phyloP scores from a whole-genome alignment of 306 rosid genomes.

The Pterocarpus santalinus region DNA sequence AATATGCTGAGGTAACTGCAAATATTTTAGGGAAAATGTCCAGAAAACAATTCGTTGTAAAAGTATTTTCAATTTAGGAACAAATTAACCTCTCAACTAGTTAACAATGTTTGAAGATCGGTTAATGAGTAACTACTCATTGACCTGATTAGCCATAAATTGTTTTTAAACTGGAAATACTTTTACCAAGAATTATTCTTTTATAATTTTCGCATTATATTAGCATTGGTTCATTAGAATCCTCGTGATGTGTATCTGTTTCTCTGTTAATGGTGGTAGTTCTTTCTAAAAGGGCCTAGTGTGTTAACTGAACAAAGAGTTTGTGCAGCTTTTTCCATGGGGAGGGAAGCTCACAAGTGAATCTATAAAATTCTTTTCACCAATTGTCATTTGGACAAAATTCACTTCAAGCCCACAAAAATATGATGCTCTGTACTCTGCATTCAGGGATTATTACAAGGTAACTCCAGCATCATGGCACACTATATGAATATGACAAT shows the following conservation, averaged over 20 bases:
- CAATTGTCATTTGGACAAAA: slow-evolving; percentile 96
- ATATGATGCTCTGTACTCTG: slow-evolving; percentile 71
- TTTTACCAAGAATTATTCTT: background rate
- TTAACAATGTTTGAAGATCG: background rate
- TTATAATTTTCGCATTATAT: slow-evolving; percentile 2
- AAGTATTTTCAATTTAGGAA: slow-evolving; percentile 27
- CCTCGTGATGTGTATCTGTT: background rate
- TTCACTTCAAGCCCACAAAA: slow-evolving; percentile 68
- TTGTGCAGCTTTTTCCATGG: slow-evolving; percentile 96
- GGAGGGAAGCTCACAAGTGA: slow-evolving; percentile 98
- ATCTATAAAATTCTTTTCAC: slow-evolving; percentile 84
- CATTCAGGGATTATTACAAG: slow-evolving; percentile 90
- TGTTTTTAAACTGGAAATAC: slow-evolving; percentile 30
- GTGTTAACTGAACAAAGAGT: slow-evolving; percentile 70
- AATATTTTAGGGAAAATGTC: slow-evolving; percentile 17
- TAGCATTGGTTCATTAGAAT: slow-evolving; percentile 25
- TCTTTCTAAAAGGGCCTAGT: slow-evolving; percentile 50
- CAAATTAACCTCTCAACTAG: slow-evolving; percentile 4
- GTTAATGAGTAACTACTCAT: background rate
- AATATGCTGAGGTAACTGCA: slow-evolving; percentile 76
- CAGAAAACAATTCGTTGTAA: background rate
- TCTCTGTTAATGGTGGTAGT: slow-evolving; percentile 26
- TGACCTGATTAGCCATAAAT: background rate
- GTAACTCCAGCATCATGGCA: slow-evolving; percentile 51
- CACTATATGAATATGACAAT: background rate